Conservation (phyloP, 2,329 filamentous ascomycete genomes). For the Metarhizium anisopliae region DNA sequence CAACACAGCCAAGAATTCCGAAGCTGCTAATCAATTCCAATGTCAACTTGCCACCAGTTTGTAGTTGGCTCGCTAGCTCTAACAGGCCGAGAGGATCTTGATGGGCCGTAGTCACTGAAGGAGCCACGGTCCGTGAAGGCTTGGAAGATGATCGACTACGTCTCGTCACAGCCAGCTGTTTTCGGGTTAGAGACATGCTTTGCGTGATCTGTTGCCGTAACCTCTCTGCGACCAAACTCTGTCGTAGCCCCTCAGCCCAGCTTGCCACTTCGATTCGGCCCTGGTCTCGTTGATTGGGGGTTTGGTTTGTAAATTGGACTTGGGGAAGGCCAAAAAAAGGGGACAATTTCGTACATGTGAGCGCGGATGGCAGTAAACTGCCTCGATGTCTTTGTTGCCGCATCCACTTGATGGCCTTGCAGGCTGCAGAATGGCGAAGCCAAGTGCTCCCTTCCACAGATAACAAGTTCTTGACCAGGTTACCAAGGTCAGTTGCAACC, state of each 20-base stretch:
- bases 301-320: neutral
- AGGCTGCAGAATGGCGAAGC: constrained; percentile 72
- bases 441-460: constrained; percentile 69
- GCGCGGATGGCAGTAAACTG: constrained; percentile 5
- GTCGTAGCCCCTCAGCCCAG: constrained; percentile 27
- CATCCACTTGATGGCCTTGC: constrained; percentile 71
- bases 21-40: constrained; percentile 68
- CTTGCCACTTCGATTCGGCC: constrained; percentile 24
- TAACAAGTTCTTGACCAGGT: constrained; percentile 66
- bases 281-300: constrained; percentile 15
- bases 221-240: constrained; percentile 26
- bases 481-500: constrained; percentile 61
- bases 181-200: neutral
- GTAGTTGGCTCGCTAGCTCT: constrained; percentile 57
- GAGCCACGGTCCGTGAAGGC: neutral
- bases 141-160: neutral
- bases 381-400: constrained; percentile 19
- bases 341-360: neutral
- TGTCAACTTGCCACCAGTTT: constrained; percentile 54
- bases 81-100: constrained; percentile 76
- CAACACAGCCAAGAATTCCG: constrained; percentile 64
- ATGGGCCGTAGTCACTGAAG: constrained; percentile 20
- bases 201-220: constrained; percentile 1
- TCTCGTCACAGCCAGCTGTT: constrained; percentile 7
- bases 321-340: neutral